These are phyloP conservation scores for Truncatella angustata DNA, from an alignment of 2,329 filamentous ascomycete genomes.

Conservation along the genomic window DNA sequence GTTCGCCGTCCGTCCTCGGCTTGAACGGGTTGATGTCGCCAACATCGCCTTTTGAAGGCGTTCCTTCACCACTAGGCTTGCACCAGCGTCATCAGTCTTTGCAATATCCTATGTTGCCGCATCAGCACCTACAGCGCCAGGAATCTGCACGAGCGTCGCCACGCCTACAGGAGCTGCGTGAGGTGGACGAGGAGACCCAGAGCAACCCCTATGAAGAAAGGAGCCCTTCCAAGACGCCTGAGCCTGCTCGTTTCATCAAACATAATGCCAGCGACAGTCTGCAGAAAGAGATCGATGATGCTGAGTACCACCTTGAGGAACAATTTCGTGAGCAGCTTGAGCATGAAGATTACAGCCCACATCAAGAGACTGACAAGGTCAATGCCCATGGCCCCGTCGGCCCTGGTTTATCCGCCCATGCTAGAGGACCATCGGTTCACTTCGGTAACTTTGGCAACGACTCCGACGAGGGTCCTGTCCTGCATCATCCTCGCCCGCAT, in stretches of 20 bases:
- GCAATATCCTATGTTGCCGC: slow-evolving; percentile 56
- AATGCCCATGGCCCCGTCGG: slow-evolving; percentile 23
- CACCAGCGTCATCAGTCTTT: slow-evolving; percentile 60
- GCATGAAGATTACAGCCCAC: slow-evolving; percentile 73
- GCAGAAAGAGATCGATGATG: slow-evolving; percentile 81
- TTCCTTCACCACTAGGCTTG: slow-evolving; percentile 39
- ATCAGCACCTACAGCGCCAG: slow-evolving; percentile 54
- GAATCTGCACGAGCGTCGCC: slow-evolving; percentile 56
- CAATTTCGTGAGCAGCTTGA: slow-evolving; percentile 76
- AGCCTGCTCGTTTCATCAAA: slow-evolving; percentile 43
- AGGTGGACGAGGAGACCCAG: slow-evolving; percentile 64
- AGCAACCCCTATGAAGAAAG: slow-evolving; percentile 37
- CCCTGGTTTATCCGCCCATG: slow-evolving; percentile 31
- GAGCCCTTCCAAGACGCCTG: slow-evolving; percentile 54
- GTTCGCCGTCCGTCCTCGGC: slow-evolving; percentile 63
- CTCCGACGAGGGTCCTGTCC: slow-evolving; percentile 51
- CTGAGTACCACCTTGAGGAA: slow-evolving; percentile 81
- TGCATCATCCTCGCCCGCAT: slow-evolving; percentile 74
- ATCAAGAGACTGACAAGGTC: slow-evolving; percentile 40
- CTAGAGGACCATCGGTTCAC: slow-evolving; percentile 44
- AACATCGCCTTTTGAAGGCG: slow-evolving; percentile 59
- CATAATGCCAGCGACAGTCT: slow-evolving; percentile 76
- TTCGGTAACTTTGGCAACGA: slow-evolving; percentile 54
- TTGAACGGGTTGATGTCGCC: slow-evolving; percentile 60
- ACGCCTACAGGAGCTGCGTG: slow-evolving; percentile 69